Percentiles rank a stretch among this genome's conserved stretches.
Evolutionary conservation across 768 basidiomycete species (phyloP).

Genomic region (Serendipita sp.): DNA sequence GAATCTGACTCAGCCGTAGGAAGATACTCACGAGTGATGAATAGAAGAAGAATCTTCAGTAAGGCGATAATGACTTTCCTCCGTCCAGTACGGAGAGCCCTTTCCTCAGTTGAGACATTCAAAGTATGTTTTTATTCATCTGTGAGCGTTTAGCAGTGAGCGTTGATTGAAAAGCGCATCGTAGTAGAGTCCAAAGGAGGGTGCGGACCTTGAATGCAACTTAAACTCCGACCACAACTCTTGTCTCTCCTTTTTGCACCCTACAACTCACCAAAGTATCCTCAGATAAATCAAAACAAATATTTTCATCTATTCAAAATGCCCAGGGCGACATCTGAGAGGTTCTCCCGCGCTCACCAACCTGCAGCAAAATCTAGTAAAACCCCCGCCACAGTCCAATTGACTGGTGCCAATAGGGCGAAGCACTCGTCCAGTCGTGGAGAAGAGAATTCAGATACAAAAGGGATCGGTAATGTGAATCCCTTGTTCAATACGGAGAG

Average conservation of each 20-base stretch:
- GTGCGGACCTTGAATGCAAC: no score
- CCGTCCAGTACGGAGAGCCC: no score
- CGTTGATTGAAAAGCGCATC: no score
- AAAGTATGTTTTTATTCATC: no score
- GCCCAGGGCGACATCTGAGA: conserved; percentile 67
- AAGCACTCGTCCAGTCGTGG: background rate
- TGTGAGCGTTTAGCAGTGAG: no score
- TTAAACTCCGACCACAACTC: no score
- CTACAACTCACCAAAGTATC: background rate
- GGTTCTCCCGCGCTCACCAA: conserved; percentile 55
- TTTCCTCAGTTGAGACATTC: no score
- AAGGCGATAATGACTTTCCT: conserved; percentile 17
- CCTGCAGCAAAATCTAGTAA: conserved; percentile 38
- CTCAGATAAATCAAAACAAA: background rate
- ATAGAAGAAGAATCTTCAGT: no score
- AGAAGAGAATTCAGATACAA: conserved; percentile 16
- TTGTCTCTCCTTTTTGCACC: no score
- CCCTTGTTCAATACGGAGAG: conserved; percentile 89
- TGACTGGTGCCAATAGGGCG: conserved; percentile 7
- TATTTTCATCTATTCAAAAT: conserved; percentile 22
- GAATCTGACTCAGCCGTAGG: no score
- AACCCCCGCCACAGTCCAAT: conserved; percentile 23
- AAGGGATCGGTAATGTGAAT: conserved; percentile 39
- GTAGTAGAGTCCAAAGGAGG: no score
- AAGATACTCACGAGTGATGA: no score